Evolutionary conservation across 2,329 filamentous ascomycete species (phyloP), one percentile per base, ranked within the genome.

Genomic region (Neofusicoccum umdonicola): DNA sequence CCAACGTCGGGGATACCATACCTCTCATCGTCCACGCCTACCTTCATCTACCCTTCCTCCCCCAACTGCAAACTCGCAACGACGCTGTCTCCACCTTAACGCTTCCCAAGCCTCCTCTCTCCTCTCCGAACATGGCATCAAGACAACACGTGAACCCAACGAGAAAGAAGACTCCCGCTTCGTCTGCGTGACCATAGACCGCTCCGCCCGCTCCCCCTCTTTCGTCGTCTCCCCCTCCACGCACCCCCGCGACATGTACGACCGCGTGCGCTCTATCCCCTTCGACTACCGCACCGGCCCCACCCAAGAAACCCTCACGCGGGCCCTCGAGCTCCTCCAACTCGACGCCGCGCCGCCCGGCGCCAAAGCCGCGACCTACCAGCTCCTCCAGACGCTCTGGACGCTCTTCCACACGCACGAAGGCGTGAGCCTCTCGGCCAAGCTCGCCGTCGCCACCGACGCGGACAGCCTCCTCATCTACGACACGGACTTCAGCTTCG

Each of bases 151-250:
- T 76, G 82, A 60, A 71, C 76, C 50, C 68, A 77, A 50, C 70
- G 79, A 63, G 71, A 77, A 1, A 70, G 74, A 44, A 72, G 75
- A 77, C 2, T 77, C 80, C 37, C 80, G 83, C 65, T 84, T 87
- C 51, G 71, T 93, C 11, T 86, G 85, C 42, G 81, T 93, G 62
- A 85, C 85, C 4, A 81, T 92, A 56, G 88, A 91, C 73, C 85
- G 90, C 57, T 82, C 83, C 12, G 80, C 82, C 15, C 80, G 85
- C 57, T 85, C 81, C 8, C 90, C 89, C 2, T 89, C 87, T 70
- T 83, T 93, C 50, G 80, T 89, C 65, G 84, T 83, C 9, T 86
- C 88, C 1, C 82, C 85, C 4, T 82, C 79, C 7, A 75, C 80
- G 3, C 65, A 82, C 7, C 78, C 79, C 19, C 71, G 80, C 15